These are phyloP conservation scores for Thermochaetoides thermophila DNA, from an alignment of 495 filamentous ascomycete genomes.

Conservation along the genomic window DNA sequence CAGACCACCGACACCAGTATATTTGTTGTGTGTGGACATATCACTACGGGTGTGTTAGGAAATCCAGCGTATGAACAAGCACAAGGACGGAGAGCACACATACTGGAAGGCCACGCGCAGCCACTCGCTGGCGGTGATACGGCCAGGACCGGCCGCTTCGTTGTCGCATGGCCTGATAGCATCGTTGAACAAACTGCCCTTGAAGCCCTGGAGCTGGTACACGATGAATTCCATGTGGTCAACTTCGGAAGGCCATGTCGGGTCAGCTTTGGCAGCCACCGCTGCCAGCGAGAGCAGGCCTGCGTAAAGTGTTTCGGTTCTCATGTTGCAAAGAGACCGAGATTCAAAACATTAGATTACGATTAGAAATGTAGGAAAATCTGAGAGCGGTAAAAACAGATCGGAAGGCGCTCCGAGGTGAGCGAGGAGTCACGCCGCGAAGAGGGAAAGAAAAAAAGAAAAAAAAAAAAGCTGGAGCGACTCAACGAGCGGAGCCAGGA, in stretches of 20 bases:
- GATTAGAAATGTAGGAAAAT: too few relatives aligned
- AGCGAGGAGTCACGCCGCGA: too few relatives aligned
- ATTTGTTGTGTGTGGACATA: constrained; percentile 40
- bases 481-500: too few relatives aligned
- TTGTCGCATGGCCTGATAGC: constrained; percentile 43
- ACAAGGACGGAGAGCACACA: not conserved
- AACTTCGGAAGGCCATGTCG: constrained; percentile 44
- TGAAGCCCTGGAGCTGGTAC: constrained; percentile 40
- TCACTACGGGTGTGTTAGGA: constrained; percentile 20
- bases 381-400: too few relatives aligned
- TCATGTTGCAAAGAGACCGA: too few relatives aligned
- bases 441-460: too few relatives aligned
- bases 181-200: constrained; percentile 36
- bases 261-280: constrained; percentile 22
- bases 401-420: too few relatives aligned
- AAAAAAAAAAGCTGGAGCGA: too few relatives aligned
- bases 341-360: too few relatives aligned
- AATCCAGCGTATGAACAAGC: not conserved
- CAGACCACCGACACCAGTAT: constrained; percentile 35
- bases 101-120: constrained; percentile 44
- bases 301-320: too few relatives aligned
- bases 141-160: constrained; percentile 38
- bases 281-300: constrained; percentile 21
- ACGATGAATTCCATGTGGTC: constrained; percentile 52
- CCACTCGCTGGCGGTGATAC: constrained; percentile 46